These are phyloP conservation scores for Carpinus fangiana DNA, from an alignment of 306 rosid species.

Conservation along the genomic window DNA sequence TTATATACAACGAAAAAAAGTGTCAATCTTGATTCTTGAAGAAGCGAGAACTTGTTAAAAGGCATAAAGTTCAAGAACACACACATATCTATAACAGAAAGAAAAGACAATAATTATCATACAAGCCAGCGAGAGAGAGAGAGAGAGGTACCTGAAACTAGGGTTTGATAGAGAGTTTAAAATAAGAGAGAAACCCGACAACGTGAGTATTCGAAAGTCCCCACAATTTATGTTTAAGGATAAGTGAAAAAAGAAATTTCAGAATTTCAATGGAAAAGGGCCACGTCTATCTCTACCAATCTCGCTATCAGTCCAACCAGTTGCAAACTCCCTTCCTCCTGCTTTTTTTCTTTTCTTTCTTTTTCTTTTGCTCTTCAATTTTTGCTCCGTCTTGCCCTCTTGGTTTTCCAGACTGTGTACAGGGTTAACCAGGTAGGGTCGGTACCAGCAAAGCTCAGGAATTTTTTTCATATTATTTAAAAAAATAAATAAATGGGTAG, in stretches of 20 bases:
- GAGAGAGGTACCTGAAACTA: conserved; percentile 22
- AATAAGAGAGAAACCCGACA: not conserved
- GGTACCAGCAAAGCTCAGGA: too few relatives aligned
- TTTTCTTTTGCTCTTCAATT: not conserved
- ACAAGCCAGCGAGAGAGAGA: too few relatives aligned
- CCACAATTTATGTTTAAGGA: not conserved
- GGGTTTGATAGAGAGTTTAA: conserved; percentile 24
- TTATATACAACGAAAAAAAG: not conserved
- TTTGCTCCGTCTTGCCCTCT: not conserved
- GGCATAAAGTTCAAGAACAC: not conserved
- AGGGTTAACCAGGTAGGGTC: not conserved
- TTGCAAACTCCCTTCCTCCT: not conserved
- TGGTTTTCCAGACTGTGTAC: not conserved
- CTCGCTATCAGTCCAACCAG: not conserved
- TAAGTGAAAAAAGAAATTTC: not conserved
- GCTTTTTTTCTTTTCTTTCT: not conserved
- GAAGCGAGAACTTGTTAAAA: not conserved
- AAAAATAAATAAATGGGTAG: not conserved
- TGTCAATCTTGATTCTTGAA: conserved; percentile 1
- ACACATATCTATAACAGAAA: not conserved
- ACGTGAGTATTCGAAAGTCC: not conserved
- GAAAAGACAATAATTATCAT: not conserved
- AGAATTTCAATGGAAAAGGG: not conserved
- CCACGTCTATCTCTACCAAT: not conserved
- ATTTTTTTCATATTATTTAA: too few relatives aligned